phyloP scores from a whole-genome alignment of 2,329 filamentous ascomycete genomes.

The Talaromyces rugulosus region DNA sequence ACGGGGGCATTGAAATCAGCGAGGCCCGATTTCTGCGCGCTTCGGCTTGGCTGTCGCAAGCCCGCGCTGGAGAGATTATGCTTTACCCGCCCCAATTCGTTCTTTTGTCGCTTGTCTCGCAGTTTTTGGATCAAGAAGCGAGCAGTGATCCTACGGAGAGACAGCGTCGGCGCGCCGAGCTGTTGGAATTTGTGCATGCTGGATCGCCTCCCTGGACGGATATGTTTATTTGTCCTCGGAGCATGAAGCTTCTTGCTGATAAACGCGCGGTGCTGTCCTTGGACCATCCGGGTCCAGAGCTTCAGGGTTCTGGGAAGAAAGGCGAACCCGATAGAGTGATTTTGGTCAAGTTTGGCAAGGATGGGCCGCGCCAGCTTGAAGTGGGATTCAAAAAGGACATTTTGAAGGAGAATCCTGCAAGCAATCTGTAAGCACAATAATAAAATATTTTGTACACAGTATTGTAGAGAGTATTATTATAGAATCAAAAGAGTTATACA shows the following conservation, averaged over 20 bases:
- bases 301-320: slow-evolving; percentile 45
- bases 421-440: slow-evolving; percentile 24
- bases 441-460: not conserved
- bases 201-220: slow-evolving; percentile 43
- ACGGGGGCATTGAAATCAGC: slow-evolving; percentile 67
- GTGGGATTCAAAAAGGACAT: slow-evolving; percentile 49
- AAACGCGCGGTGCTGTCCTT: slow-evolving; percentile 51
- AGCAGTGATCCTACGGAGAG: slow-evolving; percentile 21
- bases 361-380: slow-evolving; percentile 54
- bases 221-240: slow-evolving; percentile 44
- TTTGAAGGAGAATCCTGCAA: slow-evolving; percentile 17
- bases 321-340: slow-evolving; percentile 55
- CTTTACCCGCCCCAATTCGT: slow-evolving; percentile 85
- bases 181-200: slow-evolving; percentile 48
- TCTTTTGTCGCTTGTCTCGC: slow-evolving; percentile 49
- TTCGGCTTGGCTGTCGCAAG: slow-evolving; percentile 63
- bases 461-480: not conserved
- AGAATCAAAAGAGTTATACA: not conserved
- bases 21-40: slow-evolving; percentile 73
- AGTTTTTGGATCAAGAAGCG: slow-evolving; percentile 43
- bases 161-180: slow-evolving; percentile 36
- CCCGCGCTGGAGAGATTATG: slow-evolving; percentile 64
- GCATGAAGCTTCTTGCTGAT: slow-evolving; percentile 38
- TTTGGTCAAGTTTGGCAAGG: slow-evolving; percentile 53
- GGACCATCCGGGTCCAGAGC: slow-evolving; percentile 53